A percentile compares a stretch with the other conserved stretches of the same genome.
Conservation (phyloP, 2,329 filamentous ascomycete species). For the Lachnellula willkommii region DNA sequence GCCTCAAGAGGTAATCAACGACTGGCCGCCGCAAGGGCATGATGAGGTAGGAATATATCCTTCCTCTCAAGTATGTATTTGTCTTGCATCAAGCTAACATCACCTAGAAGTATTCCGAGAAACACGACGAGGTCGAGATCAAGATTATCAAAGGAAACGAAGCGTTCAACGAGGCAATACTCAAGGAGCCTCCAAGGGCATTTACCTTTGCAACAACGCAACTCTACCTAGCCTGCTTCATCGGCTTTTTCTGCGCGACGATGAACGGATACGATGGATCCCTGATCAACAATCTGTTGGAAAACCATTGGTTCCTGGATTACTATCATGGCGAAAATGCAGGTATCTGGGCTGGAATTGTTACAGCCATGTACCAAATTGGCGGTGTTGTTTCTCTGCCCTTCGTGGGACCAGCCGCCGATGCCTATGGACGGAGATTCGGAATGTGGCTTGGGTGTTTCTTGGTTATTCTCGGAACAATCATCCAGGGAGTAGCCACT, state of each 20-base stretch:
- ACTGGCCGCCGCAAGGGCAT: neutral
- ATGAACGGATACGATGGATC: conserved; percentile 51
- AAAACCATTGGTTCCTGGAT: conserved; percentile 37
- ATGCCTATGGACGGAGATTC: conserved; percentile 42
- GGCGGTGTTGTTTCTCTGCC: conserved; percentile 44
- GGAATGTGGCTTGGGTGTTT: conserved; percentile 44
- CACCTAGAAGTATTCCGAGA: conserved; percentile 25
- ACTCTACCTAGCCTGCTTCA: conserved; percentile 41
- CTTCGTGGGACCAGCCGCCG: conserved; percentile 42
- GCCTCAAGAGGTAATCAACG: neutral
- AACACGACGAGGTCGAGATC: conserved; percentile 24
- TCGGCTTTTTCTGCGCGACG: conserved; percentile 46
- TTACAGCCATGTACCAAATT: conserved; percentile 49
- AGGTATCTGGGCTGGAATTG: conserved; percentile 45
- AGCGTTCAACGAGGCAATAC: conserved; percentile 49
- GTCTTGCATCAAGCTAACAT: neutral
- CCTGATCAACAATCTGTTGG: conserved; percentile 44
- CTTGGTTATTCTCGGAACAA: conserved; percentile 41
- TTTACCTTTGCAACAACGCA: conserved; percentile 37
- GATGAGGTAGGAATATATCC: conserved; percentile 10
- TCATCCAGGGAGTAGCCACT: conserved; percentile 40
- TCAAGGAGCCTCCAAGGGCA: conserved; percentile 45
- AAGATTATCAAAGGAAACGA: conserved; percentile 47
- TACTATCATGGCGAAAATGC: conserved; percentile 38
- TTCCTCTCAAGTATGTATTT: neutral